Evolutionary conservation across 176 grass and related monocot species (phyloP).

Genomic region (Aegilops tauschii): DNA sequence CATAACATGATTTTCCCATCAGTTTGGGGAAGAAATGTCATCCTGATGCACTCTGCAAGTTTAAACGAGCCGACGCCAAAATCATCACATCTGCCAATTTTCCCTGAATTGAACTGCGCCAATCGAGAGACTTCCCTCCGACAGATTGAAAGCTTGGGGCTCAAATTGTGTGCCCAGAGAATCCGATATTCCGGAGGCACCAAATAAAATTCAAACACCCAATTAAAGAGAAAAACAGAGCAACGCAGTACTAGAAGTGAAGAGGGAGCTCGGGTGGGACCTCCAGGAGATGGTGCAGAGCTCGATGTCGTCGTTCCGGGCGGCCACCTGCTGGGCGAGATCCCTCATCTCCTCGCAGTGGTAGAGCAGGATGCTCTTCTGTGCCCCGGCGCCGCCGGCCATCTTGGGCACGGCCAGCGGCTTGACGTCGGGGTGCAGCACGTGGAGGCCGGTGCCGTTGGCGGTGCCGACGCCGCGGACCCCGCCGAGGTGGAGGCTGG

Average conservation of each 20-base stretch:
- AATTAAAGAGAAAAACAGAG: background rate
- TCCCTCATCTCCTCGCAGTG: constrained; percentile 95
- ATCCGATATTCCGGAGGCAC: background rate
- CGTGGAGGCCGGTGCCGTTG: constrained; percentile 41
- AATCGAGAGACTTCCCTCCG: background rate
- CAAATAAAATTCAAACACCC: background rate
- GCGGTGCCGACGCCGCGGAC: constrained; percentile 23
- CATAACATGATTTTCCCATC: background rate
- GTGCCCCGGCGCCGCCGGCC: constrained; percentile 7
- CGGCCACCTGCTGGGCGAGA: constrained; percentile 65
- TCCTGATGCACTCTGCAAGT: background rate
- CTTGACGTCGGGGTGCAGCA: constrained; percentile 38
- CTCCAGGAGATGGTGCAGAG: constrained; percentile 89
- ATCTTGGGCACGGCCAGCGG: constrained; percentile 44
- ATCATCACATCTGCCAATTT: background rate
- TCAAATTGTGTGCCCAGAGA: background rate
- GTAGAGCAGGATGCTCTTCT: constrained; percentile 83
- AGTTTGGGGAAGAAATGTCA: background rate
- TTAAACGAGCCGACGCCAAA: background rate
- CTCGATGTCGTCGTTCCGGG: constrained; percentile 75
- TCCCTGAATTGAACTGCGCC: background rate
- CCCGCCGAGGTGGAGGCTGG: constrained; percentile 53
- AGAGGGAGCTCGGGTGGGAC: constrained; percentile 5
- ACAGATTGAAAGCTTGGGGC: background rate
- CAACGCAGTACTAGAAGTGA: background rate